These are phyloP conservation scores for Sporothrix dimorphospora DNA, from an alignment of 2,329 filamentous ascomycete genomes.

Conservation along the genomic window DNA sequence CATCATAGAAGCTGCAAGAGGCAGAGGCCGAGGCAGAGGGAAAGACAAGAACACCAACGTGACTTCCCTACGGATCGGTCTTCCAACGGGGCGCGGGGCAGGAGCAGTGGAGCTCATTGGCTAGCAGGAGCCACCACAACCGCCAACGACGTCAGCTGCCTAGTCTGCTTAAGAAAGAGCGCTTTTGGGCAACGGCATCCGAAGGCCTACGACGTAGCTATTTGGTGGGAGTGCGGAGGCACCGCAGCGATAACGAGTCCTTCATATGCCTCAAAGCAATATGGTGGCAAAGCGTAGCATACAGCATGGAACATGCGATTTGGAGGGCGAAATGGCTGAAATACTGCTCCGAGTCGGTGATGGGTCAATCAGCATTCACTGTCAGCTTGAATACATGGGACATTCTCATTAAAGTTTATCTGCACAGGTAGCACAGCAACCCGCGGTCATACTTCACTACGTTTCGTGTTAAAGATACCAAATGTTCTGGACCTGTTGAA, in stretches of 20 bases:
- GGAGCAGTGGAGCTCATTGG: constrained; percentile 19
- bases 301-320: neutral
- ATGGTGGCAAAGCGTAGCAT: neutral
- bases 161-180: neutral
- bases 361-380: neutral
- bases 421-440: neutral
- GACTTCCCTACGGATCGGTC: too few species aligned
- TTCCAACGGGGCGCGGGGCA: constrained; percentile 15
- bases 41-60: too few species aligned
- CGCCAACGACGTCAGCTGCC: constrained; percentile 22
- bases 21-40: neutral
- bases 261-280: neutral
- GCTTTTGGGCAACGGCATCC: neutral
- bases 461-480: neutral
- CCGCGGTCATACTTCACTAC: neutral
- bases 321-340: neutral
- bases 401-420: too few species aligned
- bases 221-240: too few species aligned
- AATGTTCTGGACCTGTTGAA: neutral
- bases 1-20: neutral
- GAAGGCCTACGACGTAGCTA: neutral
- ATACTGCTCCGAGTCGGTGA: neutral
- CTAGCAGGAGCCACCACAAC: neutral
- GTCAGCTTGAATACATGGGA: neutral
- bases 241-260: neutral